phyloP scores from a whole-genome alignment of 2,329 filamentous ascomycete species.

The Colletotrichum agaves region DNA sequence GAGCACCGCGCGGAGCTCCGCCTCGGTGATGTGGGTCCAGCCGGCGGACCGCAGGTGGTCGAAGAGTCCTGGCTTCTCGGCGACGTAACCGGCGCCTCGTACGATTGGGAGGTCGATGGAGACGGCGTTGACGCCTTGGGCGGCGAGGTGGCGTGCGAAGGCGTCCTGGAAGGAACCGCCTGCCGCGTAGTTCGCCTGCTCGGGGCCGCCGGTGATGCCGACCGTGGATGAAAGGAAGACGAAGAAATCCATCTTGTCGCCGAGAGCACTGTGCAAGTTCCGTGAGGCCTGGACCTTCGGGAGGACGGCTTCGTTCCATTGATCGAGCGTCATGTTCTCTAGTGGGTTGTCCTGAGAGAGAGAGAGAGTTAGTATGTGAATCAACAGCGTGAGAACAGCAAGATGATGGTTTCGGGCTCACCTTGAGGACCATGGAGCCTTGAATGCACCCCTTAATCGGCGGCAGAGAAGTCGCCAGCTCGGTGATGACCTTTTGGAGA shows the following conservation, averaged over 20 bases:
- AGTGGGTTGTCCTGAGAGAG: slow-evolving; percentile 33
- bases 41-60: slow-evolving; percentile 39
- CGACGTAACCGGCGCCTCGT: slow-evolving; percentile 60
- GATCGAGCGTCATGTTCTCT: slow-evolving; percentile 34
- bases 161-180: slow-evolving; percentile 56
- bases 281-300: slow-evolving; percentile 50
- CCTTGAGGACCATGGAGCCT: slow-evolving; percentile 40
- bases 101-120: slow-evolving; percentile 65
- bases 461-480: slow-evolving; percentile 17
- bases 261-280: slow-evolving; percentile 47
- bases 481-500: neutral
- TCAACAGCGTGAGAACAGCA: no score
- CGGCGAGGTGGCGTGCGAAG: slow-evolving; percentile 52
- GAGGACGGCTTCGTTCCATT: slow-evolving; percentile 36
- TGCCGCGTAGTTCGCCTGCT: slow-evolving; percentile 57
- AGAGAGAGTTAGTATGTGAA: neutral
- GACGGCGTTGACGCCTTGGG: slow-evolving; percentile 54
- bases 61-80: slow-evolving; percentile 52
- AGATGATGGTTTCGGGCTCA: neutral
- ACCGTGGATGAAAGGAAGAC: slow-evolving; percentile 47
- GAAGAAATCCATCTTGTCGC: slow-evolving; percentile 47
- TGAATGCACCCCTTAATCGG: slow-evolving; percentile 35
- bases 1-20: slow-evolving; percentile 42
- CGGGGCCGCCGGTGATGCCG: slow-evolving; percentile 43
- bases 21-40: slow-evolving; percentile 39